Percentiles rank a stretch among this genome's conserved stretches.
Evolutionary conservation across 2,329 filamentous ascomycete species (phyloP).

Genomic region (Aspergillus sp.): DNA sequence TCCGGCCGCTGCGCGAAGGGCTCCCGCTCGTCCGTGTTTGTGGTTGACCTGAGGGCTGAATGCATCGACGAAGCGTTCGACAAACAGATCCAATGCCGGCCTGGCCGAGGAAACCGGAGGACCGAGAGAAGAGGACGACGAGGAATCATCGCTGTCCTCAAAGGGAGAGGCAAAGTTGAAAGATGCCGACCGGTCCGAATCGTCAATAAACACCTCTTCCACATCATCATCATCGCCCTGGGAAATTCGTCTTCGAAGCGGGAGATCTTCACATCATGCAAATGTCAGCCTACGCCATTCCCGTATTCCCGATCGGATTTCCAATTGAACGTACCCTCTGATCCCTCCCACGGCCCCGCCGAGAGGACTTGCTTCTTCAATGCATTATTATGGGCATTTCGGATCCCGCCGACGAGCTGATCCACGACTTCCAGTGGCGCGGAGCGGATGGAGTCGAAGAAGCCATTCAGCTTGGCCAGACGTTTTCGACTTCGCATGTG

Average conservation of each 20-base stretch:
- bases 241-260: too few species aligned
- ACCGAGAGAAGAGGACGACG: constrained; percentile 16
- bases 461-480: not conserved
- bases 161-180: too few species aligned
- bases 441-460: constrained; percentile 30
- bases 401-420: constrained; percentile 25
- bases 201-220: too few species aligned
- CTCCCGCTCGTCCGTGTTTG: constrained; percentile 30
- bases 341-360: constrained; percentile 19
- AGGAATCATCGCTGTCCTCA: not conserved
- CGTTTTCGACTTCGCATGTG: not conserved
- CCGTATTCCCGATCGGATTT: too few species aligned
- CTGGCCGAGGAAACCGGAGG: constrained; percentile 13
- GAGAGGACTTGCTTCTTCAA: constrained; percentile 11
- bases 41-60: constrained; percentile 34
- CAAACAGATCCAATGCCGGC: constrained; percentile 30
- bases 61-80: constrained; percentile 36
- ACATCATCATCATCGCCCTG: too few species aligned
- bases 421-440: constrained; percentile 27
- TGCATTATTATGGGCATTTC: constrained; percentile 13
- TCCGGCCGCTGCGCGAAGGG: constrained; percentile 30
- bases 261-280: too few species aligned
- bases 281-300: too few species aligned
- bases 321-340: constrained; percentile 14
- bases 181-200: too few species aligned